phyloP scores from a whole-genome alignment of 2,329 filamentous ascomycete species.

The Neofusicoccum parvum region DNA sequence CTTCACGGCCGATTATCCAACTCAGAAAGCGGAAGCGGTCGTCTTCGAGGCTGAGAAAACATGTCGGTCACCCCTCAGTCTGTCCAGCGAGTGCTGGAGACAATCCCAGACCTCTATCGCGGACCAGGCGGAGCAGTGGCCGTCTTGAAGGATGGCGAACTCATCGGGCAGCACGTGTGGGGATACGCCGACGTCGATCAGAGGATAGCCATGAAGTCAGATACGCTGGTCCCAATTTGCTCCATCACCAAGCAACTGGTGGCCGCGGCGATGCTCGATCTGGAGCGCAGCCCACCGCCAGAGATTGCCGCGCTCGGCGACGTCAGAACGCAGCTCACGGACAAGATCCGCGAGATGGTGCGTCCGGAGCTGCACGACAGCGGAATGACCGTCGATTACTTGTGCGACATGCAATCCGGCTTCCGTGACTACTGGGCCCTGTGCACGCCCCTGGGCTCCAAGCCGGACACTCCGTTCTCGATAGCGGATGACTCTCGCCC shows the following conservation, averaged over 20 bases:
- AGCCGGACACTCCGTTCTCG: not conserved
- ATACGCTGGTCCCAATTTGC: slow-evolving; percentile 48
- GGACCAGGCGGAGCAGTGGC: slow-evolving; percentile 49
- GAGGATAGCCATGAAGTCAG: slow-evolving; percentile 38
- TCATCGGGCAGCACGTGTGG: slow-evolving; percentile 44
- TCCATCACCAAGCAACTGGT: slow-evolving; percentile 53
- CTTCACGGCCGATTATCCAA: too few species aligned
- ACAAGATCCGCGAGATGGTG: not conserved
- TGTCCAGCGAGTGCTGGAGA: too few species aligned
- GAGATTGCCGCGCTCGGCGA: not conserved
- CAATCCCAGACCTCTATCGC: slow-evolving; percentile 23
- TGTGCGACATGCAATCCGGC: not conserved
- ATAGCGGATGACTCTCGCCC: not conserved
- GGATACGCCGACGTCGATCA: slow-evolving; percentile 48
- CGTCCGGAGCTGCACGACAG: not conserved
- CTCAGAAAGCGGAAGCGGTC: too few species aligned
- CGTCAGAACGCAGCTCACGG: not conserved
- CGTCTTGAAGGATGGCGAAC: slow-evolving; percentile 46
- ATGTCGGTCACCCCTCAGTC: too few species aligned
- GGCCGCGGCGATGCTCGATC: slow-evolving; percentile 40
- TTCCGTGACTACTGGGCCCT: not conserved
- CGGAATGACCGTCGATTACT: not conserved
- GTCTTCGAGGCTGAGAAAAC: too few species aligned
- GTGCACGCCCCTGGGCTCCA: not conserved
- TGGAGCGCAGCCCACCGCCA: slow-evolving; percentile 31